A percentile compares a stretch with the other conserved stretches of the same genome.
phyloP scores from a whole-genome alignment of 257 asterid species.

The Salvia rosmarinus region DNA sequence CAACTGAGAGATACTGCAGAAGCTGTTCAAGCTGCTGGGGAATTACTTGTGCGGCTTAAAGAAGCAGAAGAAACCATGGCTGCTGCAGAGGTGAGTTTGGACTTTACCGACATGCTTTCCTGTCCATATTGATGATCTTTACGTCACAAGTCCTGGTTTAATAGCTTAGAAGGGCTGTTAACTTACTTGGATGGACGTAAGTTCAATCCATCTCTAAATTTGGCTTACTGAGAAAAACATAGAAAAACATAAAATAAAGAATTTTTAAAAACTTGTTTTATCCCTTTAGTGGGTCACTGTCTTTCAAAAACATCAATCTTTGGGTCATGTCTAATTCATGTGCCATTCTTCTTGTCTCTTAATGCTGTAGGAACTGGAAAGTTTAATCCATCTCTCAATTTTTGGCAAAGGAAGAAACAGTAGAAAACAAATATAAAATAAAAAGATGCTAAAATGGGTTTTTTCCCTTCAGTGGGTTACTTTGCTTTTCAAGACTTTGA shows the following conservation, averaged over 20 bases:
- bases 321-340: neutral
- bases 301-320: neutral
- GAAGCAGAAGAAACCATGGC: conserved; percentile 87
- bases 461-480: neutral
- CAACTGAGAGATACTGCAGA: conserved; percentile 98
- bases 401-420: no score
- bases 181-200: conserved; percentile 5
- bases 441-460: no score
- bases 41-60: conserved; percentile 89
- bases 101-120: conserved; percentile 8
- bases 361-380: neutral
- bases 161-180: conserved; percentile 5
- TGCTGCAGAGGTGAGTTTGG: conserved; percentile 75
- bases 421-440: no score
- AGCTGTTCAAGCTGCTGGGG: conserved; percentile 99
- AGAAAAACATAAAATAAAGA: neutral
- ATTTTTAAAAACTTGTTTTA: neutral
- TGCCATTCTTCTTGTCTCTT: conserved; percentile 10
- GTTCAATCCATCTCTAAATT: neutral
- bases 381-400: no score
- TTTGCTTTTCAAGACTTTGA: neutral
- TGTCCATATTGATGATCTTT: conserved; percentile 29
- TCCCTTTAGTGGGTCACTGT: neutral
- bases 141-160: conserved; percentile 5
- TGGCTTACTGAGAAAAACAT: neutral